Evolutionary conservation across 805 yeast genomes (phyloP), one percentile per base, ranked within the genome.

Genomic region (Nakazawaea holstii): DNA sequence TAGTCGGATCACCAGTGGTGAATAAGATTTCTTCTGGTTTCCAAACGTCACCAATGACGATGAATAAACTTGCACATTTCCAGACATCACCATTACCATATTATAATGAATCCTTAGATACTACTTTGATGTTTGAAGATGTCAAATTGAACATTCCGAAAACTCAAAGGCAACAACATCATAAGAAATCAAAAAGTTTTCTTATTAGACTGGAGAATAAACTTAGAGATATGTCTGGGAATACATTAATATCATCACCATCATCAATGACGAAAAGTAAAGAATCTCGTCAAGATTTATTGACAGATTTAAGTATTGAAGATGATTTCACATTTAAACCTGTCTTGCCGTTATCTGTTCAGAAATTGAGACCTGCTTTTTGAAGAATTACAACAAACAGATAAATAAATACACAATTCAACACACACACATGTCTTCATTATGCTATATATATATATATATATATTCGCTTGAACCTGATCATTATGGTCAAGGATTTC

Each of bases 261-360:
- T 20, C 24, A 20, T 3, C 24, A 20, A 20, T 5, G 3, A 20
- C 24, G 3, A 17, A 27, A 17, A n/a, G 31, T 1, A 26, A 37
- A 26, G 38, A 41, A 13, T 30, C 35, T 6, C 32, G 32, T 24
- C 40, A 41, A 3, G 49, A 31, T 13, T 36, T 41, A 27, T 27
- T 47, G 4, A 47, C 45, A 5, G 46, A 47, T 27, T 40, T 47
- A 24, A 20, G 30, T 10, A 38, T 42, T 2, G 49, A 41, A 27
- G 49, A 47, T 14, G 46, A 29, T 15, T 47, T 47, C 32, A 47
- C 49, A 10, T 47, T 47, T 26, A 15, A 47, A 17, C 46, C 49
- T 15, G 43, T 47, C 3, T 33, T 47, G 20, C 49, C 49, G 15
- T 26, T 47, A 11, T 7, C 43, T 8, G 15, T 37, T 4, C 30